phyloP scores from a whole-genome alignment of 2,329 filamentous ascomycete genomes.

The Nothophaeocryptopus gaeumannii region DNA sequence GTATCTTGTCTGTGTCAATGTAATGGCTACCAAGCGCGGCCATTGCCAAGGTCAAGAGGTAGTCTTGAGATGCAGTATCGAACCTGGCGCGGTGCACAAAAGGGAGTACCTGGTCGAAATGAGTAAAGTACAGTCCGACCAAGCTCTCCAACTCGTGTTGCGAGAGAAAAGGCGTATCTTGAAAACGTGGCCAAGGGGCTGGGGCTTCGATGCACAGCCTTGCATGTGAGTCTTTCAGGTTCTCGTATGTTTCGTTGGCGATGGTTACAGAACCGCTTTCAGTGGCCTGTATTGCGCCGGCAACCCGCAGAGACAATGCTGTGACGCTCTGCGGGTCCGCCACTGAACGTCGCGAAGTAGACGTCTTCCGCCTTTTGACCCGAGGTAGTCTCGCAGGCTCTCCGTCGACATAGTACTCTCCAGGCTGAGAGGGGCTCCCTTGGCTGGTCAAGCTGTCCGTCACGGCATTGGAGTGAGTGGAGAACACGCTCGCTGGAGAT shows the following conservation, averaged over 20 bases:
- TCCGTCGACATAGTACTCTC: constrained; percentile 29
- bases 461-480: constrained; percentile 7
- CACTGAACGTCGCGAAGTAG: constrained; percentile 2
- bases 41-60: constrained; percentile 30
- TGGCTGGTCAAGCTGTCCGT: constrained; percentile 12
- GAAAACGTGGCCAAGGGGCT: constrained; percentile 18
- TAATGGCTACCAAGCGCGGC: constrained; percentile 31
- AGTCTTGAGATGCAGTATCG: constrained; percentile 12
- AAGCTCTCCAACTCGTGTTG: constrained; percentile 24
- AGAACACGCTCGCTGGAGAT: constrained; percentile 14
- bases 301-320: too few species aligned
- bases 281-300: too few species aligned
- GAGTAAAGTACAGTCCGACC: constrained; percentile 29
- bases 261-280: background rate
- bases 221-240: constrained; percentile 18
- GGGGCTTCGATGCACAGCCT: constrained; percentile 10
- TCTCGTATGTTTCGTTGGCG: constrained; percentile 6
- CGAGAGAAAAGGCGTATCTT: constrained; percentile 25
- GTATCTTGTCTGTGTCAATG: constrained; percentile 4
- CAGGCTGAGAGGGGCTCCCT: constrained; percentile 8
- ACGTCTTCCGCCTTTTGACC: constrained; percentile 19
- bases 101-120: constrained; percentile 32
- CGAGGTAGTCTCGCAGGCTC: constrained; percentile 25
- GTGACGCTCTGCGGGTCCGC: too few species aligned
- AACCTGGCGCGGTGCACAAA: constrained; percentile 30